Evolutionary conservation across 2,329 filamentous ascomycete species (phyloP).

Genomic region (Fusarium chaquense): DNA sequence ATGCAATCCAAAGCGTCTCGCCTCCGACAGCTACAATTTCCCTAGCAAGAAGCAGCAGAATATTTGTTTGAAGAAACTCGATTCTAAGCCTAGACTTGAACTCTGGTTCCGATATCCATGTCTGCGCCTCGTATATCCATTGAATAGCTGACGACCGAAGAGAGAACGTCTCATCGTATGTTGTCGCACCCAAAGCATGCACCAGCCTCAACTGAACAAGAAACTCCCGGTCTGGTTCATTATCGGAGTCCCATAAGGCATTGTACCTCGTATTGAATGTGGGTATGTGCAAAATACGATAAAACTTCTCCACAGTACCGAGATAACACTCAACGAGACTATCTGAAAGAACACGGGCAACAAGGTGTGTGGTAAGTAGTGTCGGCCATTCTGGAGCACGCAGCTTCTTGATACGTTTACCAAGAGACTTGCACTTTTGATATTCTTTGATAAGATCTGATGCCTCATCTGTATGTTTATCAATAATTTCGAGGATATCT

Average conservation of each 20-base stretch:
- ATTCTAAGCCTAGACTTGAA: conserved; percentile 65
- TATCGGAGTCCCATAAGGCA: conserved; percentile 58
- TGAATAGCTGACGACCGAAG: conserved; percentile 62
- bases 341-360: conserved; percentile 59
- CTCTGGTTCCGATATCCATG: conserved; percentile 65
- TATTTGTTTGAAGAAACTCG: conserved; percentile 61
- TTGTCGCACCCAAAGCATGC: conserved; percentile 66
- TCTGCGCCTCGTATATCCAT: conserved; percentile 70
- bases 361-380: conserved; percentile 57
- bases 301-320: conserved; percentile 59
- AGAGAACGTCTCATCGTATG: conserved; percentile 63
- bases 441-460: conserved; percentile 55
- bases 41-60: conserved; percentile 59
- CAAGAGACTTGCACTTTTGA: conserved; percentile 65
- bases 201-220: conserved; percentile 69
- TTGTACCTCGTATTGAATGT: conserved; percentile 63
- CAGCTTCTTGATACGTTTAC: conserved; percentile 63
- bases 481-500: conserved; percentile 59
- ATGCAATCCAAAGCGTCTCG: conserved; percentile 62
- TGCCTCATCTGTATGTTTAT: conserved; percentile 54
- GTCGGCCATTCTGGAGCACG: conserved; percentile 63
- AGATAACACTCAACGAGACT: conserved; percentile 63
- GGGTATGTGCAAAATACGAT: conserved; percentile 65
- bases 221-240: conserved; percentile 57
- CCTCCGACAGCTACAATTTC: conserved; percentile 55